Conservation (phyloP, 306 rosid genomes). For the cucumber (Cucumis sativus) region DNA sequence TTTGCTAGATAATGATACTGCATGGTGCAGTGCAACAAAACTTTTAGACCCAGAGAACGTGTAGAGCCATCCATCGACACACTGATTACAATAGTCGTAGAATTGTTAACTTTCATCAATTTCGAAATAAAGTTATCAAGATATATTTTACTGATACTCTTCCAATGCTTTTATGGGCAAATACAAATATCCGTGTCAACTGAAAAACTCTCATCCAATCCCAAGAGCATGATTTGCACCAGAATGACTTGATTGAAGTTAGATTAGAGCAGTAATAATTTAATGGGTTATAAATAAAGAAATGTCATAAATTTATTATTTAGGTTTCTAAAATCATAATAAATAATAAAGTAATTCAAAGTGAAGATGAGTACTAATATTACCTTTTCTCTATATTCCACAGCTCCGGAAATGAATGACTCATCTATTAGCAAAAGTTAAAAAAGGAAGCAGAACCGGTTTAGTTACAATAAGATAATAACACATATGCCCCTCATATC, state of each 20-base stretch:
- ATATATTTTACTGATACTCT: background rate
- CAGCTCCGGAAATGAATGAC: conserved; percentile 66
- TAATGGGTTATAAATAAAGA: background rate
- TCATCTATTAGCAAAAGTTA: conserved; percentile 33
- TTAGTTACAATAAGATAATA: background rate
- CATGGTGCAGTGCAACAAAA: background rate
- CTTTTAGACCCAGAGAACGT: background rate
- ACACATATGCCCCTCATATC: background rate
- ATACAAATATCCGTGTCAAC: background rate
- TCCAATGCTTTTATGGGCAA: background rate
- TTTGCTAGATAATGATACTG: background rate
- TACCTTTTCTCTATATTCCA: conserved; percentile 86
- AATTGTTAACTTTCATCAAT: background rate
- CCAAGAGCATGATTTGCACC: background rate
- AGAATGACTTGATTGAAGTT: background rate
- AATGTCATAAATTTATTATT: background rate
- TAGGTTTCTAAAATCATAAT: background rate
- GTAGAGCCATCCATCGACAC: background rate
- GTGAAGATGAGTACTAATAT: conserved; percentile 1
- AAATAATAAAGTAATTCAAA: conserved; percentile 4
- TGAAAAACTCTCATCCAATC: background rate
- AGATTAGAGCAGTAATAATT: background rate
- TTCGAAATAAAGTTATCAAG: background rate
- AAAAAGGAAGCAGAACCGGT: background rate
- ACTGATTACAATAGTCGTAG: background rate